Evolutionary conservation across 2,329 filamentous ascomycete species (phyloP).

Genomic region (Trichoderma lentiforme): DNA sequence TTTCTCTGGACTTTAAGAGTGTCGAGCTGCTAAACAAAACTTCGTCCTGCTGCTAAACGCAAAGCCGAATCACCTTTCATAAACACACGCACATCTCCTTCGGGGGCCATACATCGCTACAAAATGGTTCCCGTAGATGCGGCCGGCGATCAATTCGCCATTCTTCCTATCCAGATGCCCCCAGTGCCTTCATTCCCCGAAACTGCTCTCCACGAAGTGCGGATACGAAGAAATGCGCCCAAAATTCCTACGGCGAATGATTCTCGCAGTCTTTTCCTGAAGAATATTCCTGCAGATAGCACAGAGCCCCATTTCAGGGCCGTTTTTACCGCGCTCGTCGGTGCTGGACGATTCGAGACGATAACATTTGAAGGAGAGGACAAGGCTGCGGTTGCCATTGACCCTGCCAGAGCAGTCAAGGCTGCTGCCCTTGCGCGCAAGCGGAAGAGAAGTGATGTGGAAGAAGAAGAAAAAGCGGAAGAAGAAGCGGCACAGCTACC

Average conservation of each 20-base stretch:
- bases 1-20: not conserved
- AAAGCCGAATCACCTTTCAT: not conserved
- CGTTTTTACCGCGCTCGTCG: slow-evolving; percentile 71
- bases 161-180: slow-evolving; percentile 67
- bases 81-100: not conserved
- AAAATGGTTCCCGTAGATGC: slow-evolving; percentile 31
- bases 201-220: slow-evolving; percentile 74
- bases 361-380: slow-evolving; percentile 69
- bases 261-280: slow-evolving; percentile 79
- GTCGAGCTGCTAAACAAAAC: slow-evolving; percentile 7
- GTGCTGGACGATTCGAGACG: slow-evolving; percentile 72
- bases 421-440: slow-evolving; percentile 39
- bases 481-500: slow-evolving; percentile 63
- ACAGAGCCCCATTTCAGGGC: slow-evolving; percentile 73
- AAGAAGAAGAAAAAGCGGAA: slow-evolving; percentile 53
- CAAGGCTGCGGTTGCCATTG: slow-evolving; percentile 38
- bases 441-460: slow-evolving; percentile 43
- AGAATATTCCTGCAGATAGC: slow-evolving; percentile 82
- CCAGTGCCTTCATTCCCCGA: slow-evolving; percentile 59
- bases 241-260: slow-evolving; percentile 72
- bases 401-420: slow-evolving; percentile 48
- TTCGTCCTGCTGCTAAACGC: not conserved
- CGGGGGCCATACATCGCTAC: not conserved
- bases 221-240: slow-evolving; percentile 79
- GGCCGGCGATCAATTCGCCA: slow-evolving; percentile 56